These are phyloP conservation scores for Boletus pseudopeckii DNA, from an alignment of 768 basidiomycete genomes.

Conservation along the genomic window DNA sequence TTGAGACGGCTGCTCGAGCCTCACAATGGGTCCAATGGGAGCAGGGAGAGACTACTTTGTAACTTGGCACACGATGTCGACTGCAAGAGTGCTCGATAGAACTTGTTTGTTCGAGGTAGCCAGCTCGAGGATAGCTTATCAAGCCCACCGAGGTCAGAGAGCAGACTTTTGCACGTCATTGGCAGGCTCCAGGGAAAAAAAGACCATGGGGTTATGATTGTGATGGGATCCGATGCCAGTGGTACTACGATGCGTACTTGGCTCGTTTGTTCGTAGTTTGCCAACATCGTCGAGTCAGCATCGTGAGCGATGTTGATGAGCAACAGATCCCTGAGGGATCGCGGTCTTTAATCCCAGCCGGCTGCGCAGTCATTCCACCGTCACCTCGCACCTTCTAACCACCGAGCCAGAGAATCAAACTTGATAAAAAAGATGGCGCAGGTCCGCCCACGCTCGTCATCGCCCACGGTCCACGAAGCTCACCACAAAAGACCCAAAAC, in stretches of 20 bases:
- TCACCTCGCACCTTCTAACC: background rate
- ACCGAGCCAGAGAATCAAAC: background rate
- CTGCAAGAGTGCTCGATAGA: background rate
- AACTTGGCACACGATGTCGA: background rate
- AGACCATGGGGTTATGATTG: background rate
- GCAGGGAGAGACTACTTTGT: background rate
- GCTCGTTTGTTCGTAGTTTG: no score
- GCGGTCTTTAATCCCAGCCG: background rate
- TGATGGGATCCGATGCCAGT: background rate
- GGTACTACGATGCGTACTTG: background rate
- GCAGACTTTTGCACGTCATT: background rate
- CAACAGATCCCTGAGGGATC: background rate
- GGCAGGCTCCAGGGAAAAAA: background rate
- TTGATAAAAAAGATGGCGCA: conserved; percentile 36
- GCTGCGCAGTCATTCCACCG: background rate
- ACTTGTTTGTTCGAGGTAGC: background rate
- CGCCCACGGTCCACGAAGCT: conserved; percentile 32
- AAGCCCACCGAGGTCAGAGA: background rate
- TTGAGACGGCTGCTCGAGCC: background rate
- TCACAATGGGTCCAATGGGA: no score
- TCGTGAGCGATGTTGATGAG: background rate
- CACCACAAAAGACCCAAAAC: conserved; percentile 38
- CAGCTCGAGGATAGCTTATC: background rate
- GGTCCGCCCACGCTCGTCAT: conserved; percentile 45
- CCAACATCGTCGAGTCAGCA: background rate